These are phyloP conservation scores for Colletotrichum godetiae DNA, from an alignment of 2,329 filamentous ascomycete species.

Conservation along the genomic window DNA sequence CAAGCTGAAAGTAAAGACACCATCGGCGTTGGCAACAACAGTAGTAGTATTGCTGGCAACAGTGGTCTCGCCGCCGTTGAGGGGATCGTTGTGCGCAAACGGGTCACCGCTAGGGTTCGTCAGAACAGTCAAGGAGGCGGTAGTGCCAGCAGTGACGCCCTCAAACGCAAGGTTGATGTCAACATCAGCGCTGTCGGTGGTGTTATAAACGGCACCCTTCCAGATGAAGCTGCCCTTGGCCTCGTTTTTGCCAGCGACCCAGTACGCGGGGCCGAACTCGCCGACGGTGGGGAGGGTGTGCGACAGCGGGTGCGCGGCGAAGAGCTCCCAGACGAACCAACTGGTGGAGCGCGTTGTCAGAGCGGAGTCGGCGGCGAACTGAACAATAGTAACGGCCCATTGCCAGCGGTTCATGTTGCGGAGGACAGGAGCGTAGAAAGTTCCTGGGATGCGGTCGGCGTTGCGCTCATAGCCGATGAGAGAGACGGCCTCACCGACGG, in stretches of 20 bases:
- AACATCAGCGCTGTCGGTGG: constrained; percentile 55
- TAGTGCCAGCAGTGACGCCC: constrained; percentile 50
- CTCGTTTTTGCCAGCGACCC: constrained; percentile 59
- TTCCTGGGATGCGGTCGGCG: constrained; percentile 66
- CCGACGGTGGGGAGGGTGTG: constrained; percentile 57
- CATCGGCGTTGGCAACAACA: constrained; percentile 55
- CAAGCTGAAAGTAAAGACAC: constrained; percentile 62
- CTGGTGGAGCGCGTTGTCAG: constrained; percentile 62
- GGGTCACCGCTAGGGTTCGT: constrained; percentile 53
- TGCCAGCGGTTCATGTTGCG: constrained; percentile 62
- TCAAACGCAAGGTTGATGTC: constrained; percentile 59
- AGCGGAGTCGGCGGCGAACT: constrained; percentile 59
- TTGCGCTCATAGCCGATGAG: constrained; percentile 75
- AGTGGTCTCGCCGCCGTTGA: constrained; percentile 59
- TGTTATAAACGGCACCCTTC: constrained; percentile 66
- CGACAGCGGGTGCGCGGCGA: constrained; percentile 57
- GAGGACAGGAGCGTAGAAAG: constrained; percentile 62
- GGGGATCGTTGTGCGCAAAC: constrained; percentile 57
- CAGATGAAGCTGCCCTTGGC: constrained; percentile 55
- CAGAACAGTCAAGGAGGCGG: constrained; percentile 57
- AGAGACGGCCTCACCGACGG: constrained; percentile 73
- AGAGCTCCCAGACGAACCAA: constrained; percentile 61
- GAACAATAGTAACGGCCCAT: constrained; percentile 63
- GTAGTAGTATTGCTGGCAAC: constrained; percentile 54
- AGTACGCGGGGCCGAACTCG: constrained; percentile 59